A percentile compares a stretch with the other conserved stretches of the same genome.
Conservation (phyloP, 345 rosid species). For the Euphorbia lathyris region DNA sequence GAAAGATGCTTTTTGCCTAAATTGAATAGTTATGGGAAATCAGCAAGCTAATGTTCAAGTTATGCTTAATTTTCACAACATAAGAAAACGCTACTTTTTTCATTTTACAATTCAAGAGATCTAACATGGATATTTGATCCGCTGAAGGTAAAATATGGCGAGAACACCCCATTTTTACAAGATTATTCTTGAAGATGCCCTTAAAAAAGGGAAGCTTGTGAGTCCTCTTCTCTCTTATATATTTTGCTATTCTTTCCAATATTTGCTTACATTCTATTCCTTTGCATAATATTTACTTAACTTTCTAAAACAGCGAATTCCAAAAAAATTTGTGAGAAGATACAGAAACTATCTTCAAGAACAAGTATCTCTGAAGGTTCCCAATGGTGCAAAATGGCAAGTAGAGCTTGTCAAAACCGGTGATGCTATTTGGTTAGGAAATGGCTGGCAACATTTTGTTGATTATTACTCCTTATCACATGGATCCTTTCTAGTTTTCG, state of each 20-base stretch:
- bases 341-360: conserved; percentile 17
- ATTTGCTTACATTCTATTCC: background rate
- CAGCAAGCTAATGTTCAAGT: no score
- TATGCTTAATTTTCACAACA: no score
- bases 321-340: conserved; percentile 19
- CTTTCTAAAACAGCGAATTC: conserved; percentile 21
- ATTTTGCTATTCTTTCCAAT: background rate
- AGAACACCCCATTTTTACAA: conserved; percentile 6
- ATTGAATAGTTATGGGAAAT: no score
- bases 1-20: no score
- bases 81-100: no score
- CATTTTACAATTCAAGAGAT: no score
- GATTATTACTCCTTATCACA: conserved; percentile 17
- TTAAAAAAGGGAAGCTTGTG: conserved; percentile 3
- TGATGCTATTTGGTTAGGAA: conserved; percentile 21
- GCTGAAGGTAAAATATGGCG: no score
- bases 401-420: conserved; percentile 17
- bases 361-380: conserved; percentile 13
- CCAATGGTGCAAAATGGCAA: conserved; percentile 29
- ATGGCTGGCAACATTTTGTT: conserved; percentile 31
- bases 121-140: no score
- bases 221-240: no score
- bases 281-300: background rate
- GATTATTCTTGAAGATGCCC: background rate
- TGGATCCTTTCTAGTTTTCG: conserved; percentile 26